Evolutionary conservation across 225 moss, liverwort and hornwort genomes (phyloP).

Genomic region (Physcomitrium patens): DNA sequence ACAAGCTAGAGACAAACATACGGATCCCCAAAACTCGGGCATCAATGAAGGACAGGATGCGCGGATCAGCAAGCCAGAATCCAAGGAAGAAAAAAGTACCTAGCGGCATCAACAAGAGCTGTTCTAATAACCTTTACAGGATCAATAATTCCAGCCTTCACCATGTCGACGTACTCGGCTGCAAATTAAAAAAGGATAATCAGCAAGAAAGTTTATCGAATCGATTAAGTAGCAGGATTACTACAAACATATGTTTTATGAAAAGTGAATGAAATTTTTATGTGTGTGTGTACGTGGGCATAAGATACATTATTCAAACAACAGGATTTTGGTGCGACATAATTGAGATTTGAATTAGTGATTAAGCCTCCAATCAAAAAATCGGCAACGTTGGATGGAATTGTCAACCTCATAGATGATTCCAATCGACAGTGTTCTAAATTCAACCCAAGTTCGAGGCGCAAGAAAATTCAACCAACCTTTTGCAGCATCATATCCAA

Average conservation of each 20-base stretch:
- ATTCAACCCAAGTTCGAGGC: background rate
- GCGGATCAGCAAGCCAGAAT: background rate
- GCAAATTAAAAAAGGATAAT: constrained; percentile 19
- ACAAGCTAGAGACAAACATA: too few species aligned
- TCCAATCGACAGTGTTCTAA: background rate
- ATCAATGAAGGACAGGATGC: background rate
- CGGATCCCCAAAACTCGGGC: too few species aligned
- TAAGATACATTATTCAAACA: too few species aligned
- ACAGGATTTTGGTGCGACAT: too few species aligned
- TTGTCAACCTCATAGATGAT: too few species aligned
- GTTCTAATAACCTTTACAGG: constrained; percentile 61
- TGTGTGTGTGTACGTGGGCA: too few species aligned
- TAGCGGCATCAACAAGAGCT: constrained; percentile 53
- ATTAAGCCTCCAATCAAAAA: too few species aligned
- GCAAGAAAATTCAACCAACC: background rate
- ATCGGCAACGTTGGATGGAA: too few species aligned
- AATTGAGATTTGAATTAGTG: too few species aligned
- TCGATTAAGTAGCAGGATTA: background rate
- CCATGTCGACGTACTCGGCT: constrained; percentile 64
- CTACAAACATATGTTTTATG: background rate
- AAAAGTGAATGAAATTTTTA: too few species aligned
- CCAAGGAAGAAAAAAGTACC: constrained; percentile 22
- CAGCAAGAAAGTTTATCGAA: constrained; percentile 6
- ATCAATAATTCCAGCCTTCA: constrained; percentile 62
- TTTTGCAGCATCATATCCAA: constrained; percentile 62